Evolutionary conservation across 2,329 filamentous ascomycete species (phyloP).

Genomic region (Teratosphaeria pseudoeucalypti): DNA sequence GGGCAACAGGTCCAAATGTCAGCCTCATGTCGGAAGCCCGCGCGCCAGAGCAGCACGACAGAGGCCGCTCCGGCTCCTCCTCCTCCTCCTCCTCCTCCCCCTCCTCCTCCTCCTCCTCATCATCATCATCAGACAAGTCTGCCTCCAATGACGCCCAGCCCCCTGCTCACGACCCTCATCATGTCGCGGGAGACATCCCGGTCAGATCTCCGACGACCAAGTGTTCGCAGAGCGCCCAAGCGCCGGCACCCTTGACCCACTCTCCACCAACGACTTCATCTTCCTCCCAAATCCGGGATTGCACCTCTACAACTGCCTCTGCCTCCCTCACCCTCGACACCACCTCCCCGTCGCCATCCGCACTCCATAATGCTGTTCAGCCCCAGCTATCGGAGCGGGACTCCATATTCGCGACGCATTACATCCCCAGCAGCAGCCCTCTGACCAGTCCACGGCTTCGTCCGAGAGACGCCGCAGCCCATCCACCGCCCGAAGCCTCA

Average conservation of each 20-base stretch:
- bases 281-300: background rate
- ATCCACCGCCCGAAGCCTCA: background rate
- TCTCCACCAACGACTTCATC: background rate
- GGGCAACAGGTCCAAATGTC: slow-evolving; percentile 2
- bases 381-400: slow-evolving; percentile 52
- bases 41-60: background rate
- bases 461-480: background rate
- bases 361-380: slow-evolving; percentile 24
- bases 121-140: background rate
- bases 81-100: no score
- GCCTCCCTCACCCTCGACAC: background rate
- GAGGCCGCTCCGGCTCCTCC: slow-evolving; percentile 1
- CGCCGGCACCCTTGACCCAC: background rate
- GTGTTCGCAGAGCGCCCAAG: background rate
- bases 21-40: slow-evolving; percentile 5
- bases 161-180: background rate
- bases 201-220: background rate
- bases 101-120: no score
- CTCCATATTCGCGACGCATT: slow-evolving; percentile 54
- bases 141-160: background rate
- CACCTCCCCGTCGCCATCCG: background rate
- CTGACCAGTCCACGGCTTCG: slow-evolving; percentile 21
- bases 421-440: slow-evolving; percentile 42
- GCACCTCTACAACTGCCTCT: background rate
- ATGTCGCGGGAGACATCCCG: background rate